Base-by-base conservation (phyloP, 345 rosid genomes). In the Arabis hirsuta region DNA sequence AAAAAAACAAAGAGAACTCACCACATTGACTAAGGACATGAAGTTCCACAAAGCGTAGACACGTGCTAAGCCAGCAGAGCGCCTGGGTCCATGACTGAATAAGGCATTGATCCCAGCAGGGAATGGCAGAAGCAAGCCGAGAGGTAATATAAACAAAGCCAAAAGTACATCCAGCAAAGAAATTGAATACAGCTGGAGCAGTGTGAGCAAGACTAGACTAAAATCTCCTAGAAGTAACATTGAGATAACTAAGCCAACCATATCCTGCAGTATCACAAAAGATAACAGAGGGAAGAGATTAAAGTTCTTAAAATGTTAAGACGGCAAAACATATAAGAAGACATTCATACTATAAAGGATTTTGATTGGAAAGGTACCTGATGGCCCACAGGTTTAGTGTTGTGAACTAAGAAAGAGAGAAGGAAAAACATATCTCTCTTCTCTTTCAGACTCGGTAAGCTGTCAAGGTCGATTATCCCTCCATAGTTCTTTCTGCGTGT, bases 81-180 rank as follows among this genome's bases (percentile, higher is more conserved):
- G 99, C 75, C 99, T 87, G 10, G 96, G 97, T 68, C 98, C 98
- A 76, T 91, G 94, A 73, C 97, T 96, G 80, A 96, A 96, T 69
- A 96, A 81, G 77, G 99, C 99, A 84, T 92, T 96, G 76, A 96
- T 96, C 70, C 99, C 99, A 70, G 95, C 98, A 71, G 98, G 98
- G 79, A 96, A 96, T 3, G 99, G 98, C 64, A 96, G 85, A 72
- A 96, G 92, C 71, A 96, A 82, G 66, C 96, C 98, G 22, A 96
- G 85, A 48, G 99, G 99, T 73, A 92, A 74, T 78, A 96, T 86
- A 75, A 89, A 85, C 84, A 90, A 79, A 74, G 86, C 97, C 74
- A 96, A 86, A 78, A 90, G 84, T 71, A 90, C 91, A 71, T 86
- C 89, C 73, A 80, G 73, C 91, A 96, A 77, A 12, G 99, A 92